Evolutionary conservation across 176 grass and related monocot genomes (phyloP).

Genomic region (Carex pumila): DNA sequence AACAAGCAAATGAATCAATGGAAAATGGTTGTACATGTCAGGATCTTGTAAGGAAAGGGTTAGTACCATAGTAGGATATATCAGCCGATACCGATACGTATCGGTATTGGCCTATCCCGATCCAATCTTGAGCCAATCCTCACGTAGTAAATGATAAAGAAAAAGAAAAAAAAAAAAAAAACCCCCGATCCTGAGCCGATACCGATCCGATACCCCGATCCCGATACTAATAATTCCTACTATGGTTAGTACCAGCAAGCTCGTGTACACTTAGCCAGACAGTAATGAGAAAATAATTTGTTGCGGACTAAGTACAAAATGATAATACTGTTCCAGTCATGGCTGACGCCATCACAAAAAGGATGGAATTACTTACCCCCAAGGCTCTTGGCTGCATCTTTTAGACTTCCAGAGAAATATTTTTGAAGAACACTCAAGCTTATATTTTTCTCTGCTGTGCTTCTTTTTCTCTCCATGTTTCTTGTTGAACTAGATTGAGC

Average conservation of each 20-base stretch:
- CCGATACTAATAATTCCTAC: too few species aligned
- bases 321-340: not conserved
- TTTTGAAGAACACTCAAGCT: slow-evolving; percentile 83
- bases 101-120: too few species aligned
- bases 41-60: not conserved
- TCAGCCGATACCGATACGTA: too few species aligned
- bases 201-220: too few species aligned
- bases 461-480: slow-evolving; percentile 53
- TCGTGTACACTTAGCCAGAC: not conserved
- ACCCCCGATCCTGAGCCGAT: too few species aligned
- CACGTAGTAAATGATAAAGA: too few species aligned
- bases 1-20: not conserved
- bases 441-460: slow-evolving; percentile 74
- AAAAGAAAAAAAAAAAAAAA: too few species aligned
- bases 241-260: not conserved
- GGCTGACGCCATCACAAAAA: not conserved
- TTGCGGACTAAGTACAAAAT: not conserved
- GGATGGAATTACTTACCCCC: slow-evolving; percentile 47
- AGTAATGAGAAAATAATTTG: not conserved
- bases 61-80: too few species aligned
- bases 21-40: not conserved
- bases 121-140: too few species aligned
- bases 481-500: slow-evolving; percentile 31
- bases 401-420: slow-evolving; percentile 86
- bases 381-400: slow-evolving; percentile 83